A percentile compares a stretch with the other conserved stretches of the same genome.
Conservation (phyloP, 345 rosid species). For the Syzygium aqueum region DNA sequence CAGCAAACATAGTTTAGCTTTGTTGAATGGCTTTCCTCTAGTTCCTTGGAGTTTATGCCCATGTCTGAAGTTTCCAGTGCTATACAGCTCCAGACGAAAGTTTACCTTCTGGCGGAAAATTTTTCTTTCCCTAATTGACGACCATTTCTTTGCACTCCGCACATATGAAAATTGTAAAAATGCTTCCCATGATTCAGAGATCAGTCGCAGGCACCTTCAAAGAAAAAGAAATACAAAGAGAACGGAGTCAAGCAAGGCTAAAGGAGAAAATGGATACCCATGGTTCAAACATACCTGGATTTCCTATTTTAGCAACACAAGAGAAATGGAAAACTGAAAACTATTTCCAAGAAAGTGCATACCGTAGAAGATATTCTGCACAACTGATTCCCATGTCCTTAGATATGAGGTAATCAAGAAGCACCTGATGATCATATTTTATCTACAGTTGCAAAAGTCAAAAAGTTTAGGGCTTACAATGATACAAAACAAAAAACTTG, state of each 20-base stretch:
- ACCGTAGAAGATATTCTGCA: conserved; percentile 84
- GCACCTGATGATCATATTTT: conserved; percentile 85
- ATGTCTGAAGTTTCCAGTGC: conserved; percentile 1
- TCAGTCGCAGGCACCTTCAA: conserved; percentile 50
- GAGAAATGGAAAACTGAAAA: neutral
- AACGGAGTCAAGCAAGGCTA: neutral
- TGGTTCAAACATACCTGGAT: neutral
- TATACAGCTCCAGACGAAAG: neutral
- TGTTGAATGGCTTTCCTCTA: conserved; percentile 20
- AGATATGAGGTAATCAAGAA: conserved; percentile 89
- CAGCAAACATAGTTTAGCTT: conserved; percentile 67
- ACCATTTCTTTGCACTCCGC: conserved; percentile 8
- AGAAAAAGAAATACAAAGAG: neutral
- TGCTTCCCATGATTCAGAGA: conserved; percentile 46
- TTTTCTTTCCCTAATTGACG: conserved; percentile 49
- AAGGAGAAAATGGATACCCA: neutral
- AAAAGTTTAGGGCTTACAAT: neutral
- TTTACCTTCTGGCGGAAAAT: neutral
- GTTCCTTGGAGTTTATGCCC: neutral
- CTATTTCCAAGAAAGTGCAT: conserved; percentile 1
- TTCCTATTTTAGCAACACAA: neutral
- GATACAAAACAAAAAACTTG: neutral
- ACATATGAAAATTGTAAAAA: conserved; percentile 36
- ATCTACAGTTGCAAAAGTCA: conserved; percentile 29
- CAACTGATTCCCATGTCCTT: conserved; percentile 63